Percentiles rank a stretch among this genome's conserved stretches.
phyloP scores from a whole-genome alignment of 2,329 filamentous ascomycete genomes.

The Rhinocladiella similis region DNA sequence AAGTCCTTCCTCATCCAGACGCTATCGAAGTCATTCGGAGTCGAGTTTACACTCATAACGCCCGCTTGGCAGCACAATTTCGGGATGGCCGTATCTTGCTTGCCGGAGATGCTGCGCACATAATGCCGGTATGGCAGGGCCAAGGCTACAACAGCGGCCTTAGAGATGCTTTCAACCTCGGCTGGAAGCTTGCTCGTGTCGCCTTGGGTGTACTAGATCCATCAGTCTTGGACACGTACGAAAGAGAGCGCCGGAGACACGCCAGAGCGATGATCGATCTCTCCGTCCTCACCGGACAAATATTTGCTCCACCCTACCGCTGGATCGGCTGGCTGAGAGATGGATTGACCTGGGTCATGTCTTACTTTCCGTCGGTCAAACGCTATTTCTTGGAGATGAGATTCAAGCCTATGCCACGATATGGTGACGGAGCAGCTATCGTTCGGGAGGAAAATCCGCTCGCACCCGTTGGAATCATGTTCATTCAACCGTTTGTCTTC shows the following conservation, averaged over 20 bases:
- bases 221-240: conserved; percentile 21
- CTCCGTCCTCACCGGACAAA: not conserved
- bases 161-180: conserved; percentile 29
- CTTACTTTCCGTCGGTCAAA: not conserved
- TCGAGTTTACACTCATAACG: not conserved
- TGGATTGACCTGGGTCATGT: not conserved
- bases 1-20: not conserved
- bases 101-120: conserved; percentile 29
- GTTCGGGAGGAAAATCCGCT: not conserved
- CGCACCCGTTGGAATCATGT: not conserved
- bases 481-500: not conserved
- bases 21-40: not conserved
- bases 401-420: not conserved
- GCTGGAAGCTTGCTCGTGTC: conserved; percentile 27
- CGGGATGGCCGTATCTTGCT: not conserved
- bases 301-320: not conserved
- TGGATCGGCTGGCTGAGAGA: not conserved
- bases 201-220: conserved; percentile 21
- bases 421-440: not conserved
- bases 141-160: conserved; percentile 30
- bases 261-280: not conserved
- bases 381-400: not conserved
- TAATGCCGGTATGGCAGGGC: conserved; percentile 25
- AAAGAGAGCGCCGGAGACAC: conserved; percentile 14
- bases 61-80: not conserved